Evolutionary conservation across 257 asterid species (phyloP), one percentile per base, ranked within the genome.

Genomic region (Solanum corneliomulleri): DNA sequence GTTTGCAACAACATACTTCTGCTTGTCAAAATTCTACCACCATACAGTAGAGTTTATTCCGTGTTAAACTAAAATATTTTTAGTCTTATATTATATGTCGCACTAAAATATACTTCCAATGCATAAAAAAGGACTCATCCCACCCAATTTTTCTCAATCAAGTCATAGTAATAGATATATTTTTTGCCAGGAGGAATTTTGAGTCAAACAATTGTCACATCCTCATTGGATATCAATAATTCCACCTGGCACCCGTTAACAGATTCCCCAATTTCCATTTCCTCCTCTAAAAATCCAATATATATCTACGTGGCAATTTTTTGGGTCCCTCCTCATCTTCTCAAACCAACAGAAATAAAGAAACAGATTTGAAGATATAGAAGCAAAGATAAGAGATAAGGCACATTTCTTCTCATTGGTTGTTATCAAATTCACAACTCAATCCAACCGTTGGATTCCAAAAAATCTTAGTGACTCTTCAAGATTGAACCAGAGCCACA

Each of bases 331-430:
- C 86, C 33, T 86, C 90, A 93, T 93, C 92, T 92, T 35, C 39
- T 80, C 82, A 77, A 60, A 86, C 98, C 95, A 93, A 92, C 91
- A 85, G 90, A 90, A 89, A 45, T 89, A 83, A 82, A 92, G 96
- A 91, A 92, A 88, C 84, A 90, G 94, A 91, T 90, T 78, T 88
- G 66, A 81, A 91, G 97, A 93, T 93, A 93, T 91, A 94, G 90
- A 89, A 89, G 11, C 80, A 13, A 12, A 88, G 95, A 92, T 93
- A 93, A 92, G 94, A 94, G 98, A 96, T 95, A 96, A 95, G 94
- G 35, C 66, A 66, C 35, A 20, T 87, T 89, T 87, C 27, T 88
- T 90, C 92, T 87, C 90, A 93, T 94, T 94, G 94, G 98, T 94
- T 89, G 84, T 9, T 27, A 89, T 77, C 84, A 87, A 87, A 89